Conservation (phyloP, 1,139 yeast genomes). For the Oligophagozyma castellii region DNA sequence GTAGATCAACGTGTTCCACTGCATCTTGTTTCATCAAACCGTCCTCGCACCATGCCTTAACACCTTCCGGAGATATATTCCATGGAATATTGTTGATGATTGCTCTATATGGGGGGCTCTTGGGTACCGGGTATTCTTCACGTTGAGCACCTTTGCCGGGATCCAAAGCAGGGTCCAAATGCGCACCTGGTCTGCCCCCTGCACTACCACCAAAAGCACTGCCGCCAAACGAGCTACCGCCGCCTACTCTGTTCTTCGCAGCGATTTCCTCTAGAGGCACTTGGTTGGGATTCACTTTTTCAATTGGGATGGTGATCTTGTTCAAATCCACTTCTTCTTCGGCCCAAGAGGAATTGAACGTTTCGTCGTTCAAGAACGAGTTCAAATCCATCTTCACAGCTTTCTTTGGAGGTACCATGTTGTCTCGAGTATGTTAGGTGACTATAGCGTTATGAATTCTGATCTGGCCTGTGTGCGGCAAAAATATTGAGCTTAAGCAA, state of each 20-base stretch:
- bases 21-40: conserved; percentile 46
- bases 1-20: conserved; percentile 42
- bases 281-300: conserved; percentile 17
- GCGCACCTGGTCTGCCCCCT: conserved; percentile 22
- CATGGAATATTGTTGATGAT: conserved; percentile 78
- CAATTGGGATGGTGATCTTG: conserved; percentile 42
- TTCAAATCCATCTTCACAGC: conserved; percentile 43
- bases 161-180: conserved; percentile 25
- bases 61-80: conserved; percentile 56
- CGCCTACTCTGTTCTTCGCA: conserved; percentile 9
- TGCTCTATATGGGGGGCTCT: conserved; percentile 83
- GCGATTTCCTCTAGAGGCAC: conserved; percentile 22
- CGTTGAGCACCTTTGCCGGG: conserved; percentile 28
- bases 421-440: too few species aligned
- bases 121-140: conserved; percentile 77
- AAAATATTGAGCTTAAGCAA: too few species aligned
- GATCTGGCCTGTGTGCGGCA: too few species aligned
- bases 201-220: conserved; percentile 14
- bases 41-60: conserved; percentile 55
- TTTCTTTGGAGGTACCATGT: conserved; percentile 41
- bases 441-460: too few species aligned
- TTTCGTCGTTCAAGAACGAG: conserved; percentile 39
- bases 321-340: conserved; percentile 62
- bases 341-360: conserved; percentile 59
- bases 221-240: conserved; percentile 9